Evolutionary conservation across 1,284 basidiomycete species (phyloP).

Genomic region (Trichosporon sp.): DNA sequence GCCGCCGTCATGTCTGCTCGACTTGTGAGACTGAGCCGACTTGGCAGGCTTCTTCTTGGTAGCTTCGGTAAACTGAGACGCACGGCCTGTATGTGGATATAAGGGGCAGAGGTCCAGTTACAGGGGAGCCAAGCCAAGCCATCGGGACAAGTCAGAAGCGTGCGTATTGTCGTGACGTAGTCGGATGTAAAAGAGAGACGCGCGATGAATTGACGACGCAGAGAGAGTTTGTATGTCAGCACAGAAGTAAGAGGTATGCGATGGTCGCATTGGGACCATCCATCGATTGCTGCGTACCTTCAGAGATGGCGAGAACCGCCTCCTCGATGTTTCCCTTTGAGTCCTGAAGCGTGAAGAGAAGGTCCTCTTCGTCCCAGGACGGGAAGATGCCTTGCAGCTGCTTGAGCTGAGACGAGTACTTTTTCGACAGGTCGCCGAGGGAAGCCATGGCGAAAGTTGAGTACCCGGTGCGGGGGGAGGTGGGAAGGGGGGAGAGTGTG

Average conservation of each 20-base stretch:
- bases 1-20: conserved; percentile 40
- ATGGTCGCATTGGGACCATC: background rate
- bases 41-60: conserved; percentile 45
- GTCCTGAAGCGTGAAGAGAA: conserved; percentile 45
- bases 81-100: conserved; percentile 36
- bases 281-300: conserved; percentile 29
- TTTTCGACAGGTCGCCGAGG: conserved; percentile 37
- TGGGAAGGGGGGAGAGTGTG: background rate
- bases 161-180: background rate
- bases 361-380: conserved; percentile 46
- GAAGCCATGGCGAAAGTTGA: conserved; percentile 31
- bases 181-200: background rate
- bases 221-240: conserved; percentile 7
- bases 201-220: background rate
- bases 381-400: conserved; percentile 47
- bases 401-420: conserved; percentile 40
- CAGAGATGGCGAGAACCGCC: conserved; percentile 45
- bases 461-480: background rate
- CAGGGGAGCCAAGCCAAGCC: too few relatives aligned
- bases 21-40: conserved; percentile 23
- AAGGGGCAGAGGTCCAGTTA: background rate
- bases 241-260: background rate
- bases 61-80: conserved; percentile 47
- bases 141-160: background rate
- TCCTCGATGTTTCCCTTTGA: conserved; percentile 47